Evolutionary conservation across 2,329 filamentous ascomycete genomes (phyloP).

Genomic region (Ophiosphaerella herpotricha): DNA sequence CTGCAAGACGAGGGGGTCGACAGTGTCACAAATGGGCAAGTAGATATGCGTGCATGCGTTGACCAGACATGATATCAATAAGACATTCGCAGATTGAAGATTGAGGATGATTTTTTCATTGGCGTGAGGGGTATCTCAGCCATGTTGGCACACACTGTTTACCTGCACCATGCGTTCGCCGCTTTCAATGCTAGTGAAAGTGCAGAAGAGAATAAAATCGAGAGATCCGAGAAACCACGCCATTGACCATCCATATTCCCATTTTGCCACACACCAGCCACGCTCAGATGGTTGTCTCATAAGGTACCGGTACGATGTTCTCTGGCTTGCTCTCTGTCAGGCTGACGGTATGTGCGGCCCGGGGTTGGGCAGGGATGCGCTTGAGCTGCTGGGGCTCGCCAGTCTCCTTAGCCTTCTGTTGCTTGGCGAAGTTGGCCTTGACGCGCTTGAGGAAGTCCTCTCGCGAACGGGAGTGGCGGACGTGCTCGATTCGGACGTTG

Average conservation of each 20-base stretch:
- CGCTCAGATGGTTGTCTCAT: constrained; percentile 96
- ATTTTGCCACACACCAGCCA: constrained; percentile 41
- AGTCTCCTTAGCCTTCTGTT: constrained; percentile 89
- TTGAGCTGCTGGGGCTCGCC: constrained; percentile 90
- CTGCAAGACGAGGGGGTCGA: too few species aligned
- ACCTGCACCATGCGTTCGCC: constrained; percentile 43
- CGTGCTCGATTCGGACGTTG: constrained; percentile 98
- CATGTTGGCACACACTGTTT: constrained; percentile 40
- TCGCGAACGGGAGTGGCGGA: constrained; percentile 89
- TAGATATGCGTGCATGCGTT: background rate
- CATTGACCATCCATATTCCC: constrained; percentile 45
- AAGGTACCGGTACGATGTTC: constrained; percentile 88
- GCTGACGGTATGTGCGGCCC: constrained; percentile 78
- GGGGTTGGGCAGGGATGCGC: constrained; percentile 80
- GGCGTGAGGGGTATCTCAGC: constrained; percentile 43
- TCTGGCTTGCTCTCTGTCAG: constrained; percentile 83
- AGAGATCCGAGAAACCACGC: constrained; percentile 48
- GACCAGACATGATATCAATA: background rate
- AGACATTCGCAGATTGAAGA: background rate
- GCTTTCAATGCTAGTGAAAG: constrained; percentile 47
- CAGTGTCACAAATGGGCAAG: background rate
- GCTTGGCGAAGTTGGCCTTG: constrained; percentile 92
- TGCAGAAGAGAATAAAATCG: constrained; percentile 46
- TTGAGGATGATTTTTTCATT: constrained; percentile 38
- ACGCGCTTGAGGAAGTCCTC: constrained; percentile 96